These are phyloP conservation scores for Phytophthora podocarpi DNA, from an alignment of 352 stramenopile genomes.

Conservation along the genomic window DNA sequence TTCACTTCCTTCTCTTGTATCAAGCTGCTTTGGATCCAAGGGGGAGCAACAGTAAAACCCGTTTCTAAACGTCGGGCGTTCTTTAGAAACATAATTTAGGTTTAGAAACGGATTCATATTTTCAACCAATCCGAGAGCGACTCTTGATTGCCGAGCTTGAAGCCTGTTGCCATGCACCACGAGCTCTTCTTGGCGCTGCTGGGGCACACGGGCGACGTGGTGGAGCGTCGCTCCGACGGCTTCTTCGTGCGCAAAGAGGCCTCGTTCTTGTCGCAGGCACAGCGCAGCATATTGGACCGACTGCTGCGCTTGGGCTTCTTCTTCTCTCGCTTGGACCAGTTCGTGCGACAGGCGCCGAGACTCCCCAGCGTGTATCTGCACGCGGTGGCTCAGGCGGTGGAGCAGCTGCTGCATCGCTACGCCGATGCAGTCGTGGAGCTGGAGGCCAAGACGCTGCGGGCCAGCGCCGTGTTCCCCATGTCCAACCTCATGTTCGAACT, in stretches of 20 bases:
- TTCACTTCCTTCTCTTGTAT: conserved; percentile 12
- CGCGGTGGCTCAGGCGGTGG: conserved; percentile 59
- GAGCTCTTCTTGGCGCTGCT: conserved; percentile 81
- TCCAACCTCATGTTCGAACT: conserved; percentile 74
- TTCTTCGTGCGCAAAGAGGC: conserved; percentile 60
- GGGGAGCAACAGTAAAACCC: conserved; percentile 11
- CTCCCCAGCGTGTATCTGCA: conserved; percentile 62
- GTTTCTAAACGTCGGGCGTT: not conserved
- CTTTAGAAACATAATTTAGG: too few species aligned
- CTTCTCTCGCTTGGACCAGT: conserved; percentile 58
- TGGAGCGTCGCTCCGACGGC: conserved; percentile 55
- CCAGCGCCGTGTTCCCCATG: conserved; percentile 54
- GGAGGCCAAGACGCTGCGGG: conserved; percentile 58
- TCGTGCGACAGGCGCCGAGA: conserved; percentile 29
- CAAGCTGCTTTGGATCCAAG: conserved; percentile 35
- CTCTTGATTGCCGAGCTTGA: conserved; percentile 14
- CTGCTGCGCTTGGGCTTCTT: conserved; percentile 58
- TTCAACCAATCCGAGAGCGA: conserved; percentile 3
- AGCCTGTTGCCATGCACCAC: conserved; percentile 59
- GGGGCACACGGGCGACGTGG: conserved; percentile 65
- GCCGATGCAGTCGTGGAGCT: conserved; percentile 53
- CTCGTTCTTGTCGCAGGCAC: conserved; percentile 52
- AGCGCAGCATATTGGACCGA: conserved; percentile 59
- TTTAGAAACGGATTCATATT: too few species aligned
- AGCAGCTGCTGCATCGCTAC: conserved; percentile 59